Evolutionary conservation across 257 asterid genomes (phyloP).

Genomic region (Datura wrightii): DNA sequence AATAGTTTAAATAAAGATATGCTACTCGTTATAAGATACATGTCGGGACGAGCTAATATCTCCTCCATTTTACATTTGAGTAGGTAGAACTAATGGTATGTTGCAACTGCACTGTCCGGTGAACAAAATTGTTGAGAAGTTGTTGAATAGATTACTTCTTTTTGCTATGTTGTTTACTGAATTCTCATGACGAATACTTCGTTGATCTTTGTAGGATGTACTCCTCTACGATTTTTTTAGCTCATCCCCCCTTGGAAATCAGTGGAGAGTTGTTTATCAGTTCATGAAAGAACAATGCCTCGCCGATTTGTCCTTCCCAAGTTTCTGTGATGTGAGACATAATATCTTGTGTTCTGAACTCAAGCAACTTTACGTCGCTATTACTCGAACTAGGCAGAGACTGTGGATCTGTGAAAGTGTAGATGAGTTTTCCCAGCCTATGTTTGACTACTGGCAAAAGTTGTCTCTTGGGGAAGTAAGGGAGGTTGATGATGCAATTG

Average conservation of each 20-base stretch:
- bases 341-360: conserved; percentile 65
- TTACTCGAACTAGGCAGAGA: conserved; percentile 72
- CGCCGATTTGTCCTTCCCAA: conserved; percentile 54
- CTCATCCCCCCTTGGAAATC: conserved; percentile 61
- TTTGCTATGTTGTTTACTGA: neutral
- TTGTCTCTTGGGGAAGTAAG: conserved; percentile 54
- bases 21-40: neutral
- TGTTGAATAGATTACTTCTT: neutral
- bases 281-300: conserved; percentile 50
- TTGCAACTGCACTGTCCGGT: neutral
- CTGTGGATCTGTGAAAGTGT: conserved; percentile 69
- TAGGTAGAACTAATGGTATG: neutral
- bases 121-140: neutral
- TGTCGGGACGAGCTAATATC: neutral
- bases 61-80: neutral
- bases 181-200: neutral
- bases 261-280: conserved; percentile 73
- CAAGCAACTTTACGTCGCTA: conserved; percentile 69
- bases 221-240: conserved; percentile 69
- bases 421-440: conserved; percentile 56
- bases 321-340: conserved; percentile 57
- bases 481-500: conserved; percentile 57
- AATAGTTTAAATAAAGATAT: neutral
- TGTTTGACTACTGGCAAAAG: conserved; percentile 66
- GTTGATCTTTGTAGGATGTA: conserved; percentile 55